Evolutionary conservation across 1,284 basidiomycete species (phyloP).

Genomic region (Albatrellus sp.): DNA sequence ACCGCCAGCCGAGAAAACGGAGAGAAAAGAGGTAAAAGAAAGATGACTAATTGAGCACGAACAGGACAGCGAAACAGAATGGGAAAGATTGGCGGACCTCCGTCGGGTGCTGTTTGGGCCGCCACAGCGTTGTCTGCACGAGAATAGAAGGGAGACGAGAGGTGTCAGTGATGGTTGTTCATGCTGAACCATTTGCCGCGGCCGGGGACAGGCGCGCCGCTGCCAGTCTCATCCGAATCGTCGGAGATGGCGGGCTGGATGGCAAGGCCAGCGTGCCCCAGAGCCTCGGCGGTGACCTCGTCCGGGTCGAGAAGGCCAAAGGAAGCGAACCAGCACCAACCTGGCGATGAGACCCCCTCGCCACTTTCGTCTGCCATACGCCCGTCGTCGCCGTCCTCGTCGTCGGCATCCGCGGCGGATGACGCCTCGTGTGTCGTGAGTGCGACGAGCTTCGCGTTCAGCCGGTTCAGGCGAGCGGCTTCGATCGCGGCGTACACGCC

Average conservation of each 20-base stretch:
- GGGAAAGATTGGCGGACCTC: not conserved
- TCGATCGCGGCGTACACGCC: slow-evolving; percentile 78
- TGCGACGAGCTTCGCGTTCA: slow-evolving; percentile 58
- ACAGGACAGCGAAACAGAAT: not conserved
- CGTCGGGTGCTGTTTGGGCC: no score
- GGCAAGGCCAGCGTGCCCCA: slow-evolving; percentile 19
- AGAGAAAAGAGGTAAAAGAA: not conserved
- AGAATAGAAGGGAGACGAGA: no score
- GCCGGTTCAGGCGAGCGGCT: slow-evolving; percentile 71
- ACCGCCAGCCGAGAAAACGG: not conserved
- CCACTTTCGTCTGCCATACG: slow-evolving; percentile 7
- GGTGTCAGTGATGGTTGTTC: no score
- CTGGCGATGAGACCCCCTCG: slow-evolving; percentile 22
- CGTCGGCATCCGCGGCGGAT: not conserved
- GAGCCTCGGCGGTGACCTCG: slow-evolving; percentile 36
- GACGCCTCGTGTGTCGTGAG: slow-evolving; percentile 21
- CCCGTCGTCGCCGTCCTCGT: slow-evolving; percentile 19
- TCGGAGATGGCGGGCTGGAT: not conserved
- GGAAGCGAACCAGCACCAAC: slow-evolving; percentile 53
- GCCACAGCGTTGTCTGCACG: no score
- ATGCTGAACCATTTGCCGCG: no score
- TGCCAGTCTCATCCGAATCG: not conserved
- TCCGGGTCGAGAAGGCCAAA: slow-evolving; percentile 44
- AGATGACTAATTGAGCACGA: not conserved
- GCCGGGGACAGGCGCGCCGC: not conserved